Percentiles rank a stretch among this genome's conserved stretches.
These are phyloP conservation scores for Bromus sterilis DNA, from an alignment of 176 grass and related monocot genomes.

Conservation along the genomic window DNA sequence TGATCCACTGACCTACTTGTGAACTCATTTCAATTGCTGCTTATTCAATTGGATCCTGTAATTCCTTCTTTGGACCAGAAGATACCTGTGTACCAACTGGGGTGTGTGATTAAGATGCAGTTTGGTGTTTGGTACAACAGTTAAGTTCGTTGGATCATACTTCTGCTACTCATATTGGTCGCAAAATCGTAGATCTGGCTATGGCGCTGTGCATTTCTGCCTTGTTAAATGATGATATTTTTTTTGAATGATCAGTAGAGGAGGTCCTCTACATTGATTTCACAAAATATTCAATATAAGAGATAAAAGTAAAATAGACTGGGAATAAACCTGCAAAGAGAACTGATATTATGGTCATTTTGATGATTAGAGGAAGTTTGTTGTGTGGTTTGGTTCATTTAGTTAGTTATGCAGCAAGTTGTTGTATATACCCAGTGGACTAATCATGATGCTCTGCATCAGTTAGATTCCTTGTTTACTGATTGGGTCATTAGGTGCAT, in stretches of 20 bases:
- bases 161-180: background rate
- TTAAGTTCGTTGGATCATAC: background rate
- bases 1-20: background rate
- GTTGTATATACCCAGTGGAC: background rate
- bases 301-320: background rate
- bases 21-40: background rate
- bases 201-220: background rate
- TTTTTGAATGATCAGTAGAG: background rate
- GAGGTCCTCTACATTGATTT: background rate
- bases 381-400: background rate
- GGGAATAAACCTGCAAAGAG: background rate
- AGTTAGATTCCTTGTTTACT: background rate
- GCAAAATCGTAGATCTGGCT: background rate
- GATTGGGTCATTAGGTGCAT: background rate
- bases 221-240: background rate
- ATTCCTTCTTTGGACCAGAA: background rate
- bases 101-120: background rate
- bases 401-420: background rate
- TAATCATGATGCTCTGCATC: background rate
- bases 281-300: background rate
- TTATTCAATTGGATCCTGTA: background rate
- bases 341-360: background rate
- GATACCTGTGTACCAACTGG: background rate
- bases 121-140: background rate
- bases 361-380: background rate